These are phyloP conservation scores for Leccinum angustisporum DNA, from an alignment of 1,284 basidiomycete genomes.

Conservation along the genomic window DNA sequence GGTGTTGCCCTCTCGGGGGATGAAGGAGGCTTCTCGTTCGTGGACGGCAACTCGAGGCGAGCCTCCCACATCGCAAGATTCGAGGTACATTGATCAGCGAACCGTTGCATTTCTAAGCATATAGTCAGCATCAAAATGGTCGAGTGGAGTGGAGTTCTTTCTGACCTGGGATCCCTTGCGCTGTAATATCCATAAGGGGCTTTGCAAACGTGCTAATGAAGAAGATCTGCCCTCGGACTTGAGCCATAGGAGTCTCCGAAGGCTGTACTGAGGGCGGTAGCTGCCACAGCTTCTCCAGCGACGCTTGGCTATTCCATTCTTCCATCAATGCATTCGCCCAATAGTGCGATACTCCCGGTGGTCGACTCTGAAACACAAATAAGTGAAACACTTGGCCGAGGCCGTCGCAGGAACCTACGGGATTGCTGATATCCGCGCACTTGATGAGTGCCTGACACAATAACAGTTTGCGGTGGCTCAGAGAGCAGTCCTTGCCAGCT, in stretches of 20 bases:
- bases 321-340: conserved; percentile 87
- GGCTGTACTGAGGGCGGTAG: conserved; percentile 73
- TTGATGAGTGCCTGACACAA: conserved; percentile 92
- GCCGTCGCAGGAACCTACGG: conserved; percentile 53
- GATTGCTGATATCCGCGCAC: conserved; percentile 96
- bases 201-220: conserved; percentile 83
- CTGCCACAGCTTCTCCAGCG: conserved; percentile 74
- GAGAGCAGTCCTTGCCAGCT: conserved; percentile 41
- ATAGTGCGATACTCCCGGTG: conserved; percentile 82
- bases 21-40: conserved; percentile 11
- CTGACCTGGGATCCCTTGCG: conserved; percentile 71
- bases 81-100: conserved; percentile 58
- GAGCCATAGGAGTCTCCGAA: conserved; percentile 63
- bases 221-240: conserved; percentile 86
- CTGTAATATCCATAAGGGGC: conserved; percentile 78
- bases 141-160: not conserved
- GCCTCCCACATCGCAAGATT: conserved; percentile 70
- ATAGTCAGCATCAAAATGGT: conserved; percentile 13
- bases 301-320: conserved; percentile 88
- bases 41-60: conserved; percentile 42
- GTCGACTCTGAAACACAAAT: conserved; percentile 67
- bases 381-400: conserved; percentile 11
- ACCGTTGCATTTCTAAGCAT: conserved; percentile 60
- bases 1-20: conserved; percentile 19
- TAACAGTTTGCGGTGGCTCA: conserved; percentile 59